Base-by-base conservation (phyloP, 208 protist genomes). In the Crithidia mellificae region DNA sequence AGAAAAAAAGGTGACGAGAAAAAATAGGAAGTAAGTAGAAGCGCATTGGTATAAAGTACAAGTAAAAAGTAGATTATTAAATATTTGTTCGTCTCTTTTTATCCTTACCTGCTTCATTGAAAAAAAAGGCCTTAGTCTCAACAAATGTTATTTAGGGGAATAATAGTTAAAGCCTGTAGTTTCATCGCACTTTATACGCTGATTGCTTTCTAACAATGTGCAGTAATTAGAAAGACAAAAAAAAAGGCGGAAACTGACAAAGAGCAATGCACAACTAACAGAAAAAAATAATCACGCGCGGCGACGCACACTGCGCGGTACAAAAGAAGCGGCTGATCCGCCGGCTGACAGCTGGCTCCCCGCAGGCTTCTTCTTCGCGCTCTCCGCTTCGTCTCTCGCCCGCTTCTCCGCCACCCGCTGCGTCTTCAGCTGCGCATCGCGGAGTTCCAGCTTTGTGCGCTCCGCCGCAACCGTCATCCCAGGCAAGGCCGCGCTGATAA, bases 381-480 rank as follows among this genome's bases (percentile, higher is more conserved):
- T 20, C 15, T 47, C 61, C 2, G 24, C 50, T 58, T 70, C 43
- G 17, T 52, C 54, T 6, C 63, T 30, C 15, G 68, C 49, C 9
- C 56, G 70, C 55, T 84, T 71, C 41, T 81, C 70, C 17, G 63
- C 56, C 6, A 63, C 32, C 8, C 63, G 70, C 47, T 65, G 55
- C 2, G 62, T 80, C 57, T 65, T 73, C 6, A 52, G 65, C 32
- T 61, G 66, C 36, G 72, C 67, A 29, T 88, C 81, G n/a, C 85
- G 74, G 24, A 82, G 69, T 56, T 86, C 68, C 32, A 88, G 61
- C 68, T 94, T 94, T 29, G 46, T 29, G 22, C 85, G 53, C 44
- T 85, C 81, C 15, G 54, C 32, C 32, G 64, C 54, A 39, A 94
- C 88, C 11, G 77, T 87, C 36, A 83, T 58, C 36, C 83, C 88